These are phyloP conservation scores for Citrus australasica DNA, from an alignment of 345 rosid species.

Conservation along the genomic window DNA sequence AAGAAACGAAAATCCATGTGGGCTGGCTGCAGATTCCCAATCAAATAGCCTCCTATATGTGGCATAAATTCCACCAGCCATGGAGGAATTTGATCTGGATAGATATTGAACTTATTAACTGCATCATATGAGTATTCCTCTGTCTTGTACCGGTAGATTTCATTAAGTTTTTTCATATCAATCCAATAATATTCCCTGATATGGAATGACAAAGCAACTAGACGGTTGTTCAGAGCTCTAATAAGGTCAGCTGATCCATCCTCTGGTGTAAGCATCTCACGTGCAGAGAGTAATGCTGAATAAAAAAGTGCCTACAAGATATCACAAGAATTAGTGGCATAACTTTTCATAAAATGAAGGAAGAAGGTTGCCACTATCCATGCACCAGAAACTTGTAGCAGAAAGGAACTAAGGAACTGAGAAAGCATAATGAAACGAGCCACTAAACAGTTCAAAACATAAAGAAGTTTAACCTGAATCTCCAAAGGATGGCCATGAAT, in stretches of 20 bases:
- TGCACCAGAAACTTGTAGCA: not conserved
- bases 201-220: conserved; percentile 83
- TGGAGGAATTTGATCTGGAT: conserved; percentile 87
- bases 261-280: conserved; percentile 83
- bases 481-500: conserved; percentile 97
- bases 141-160: conserved; percentile 80
- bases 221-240: conserved; percentile 76
- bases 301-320: conserved; percentile 68
- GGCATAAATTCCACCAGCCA: conserved; percentile 93
- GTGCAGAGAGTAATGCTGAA: conserved; percentile 78
- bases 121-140: conserved; percentile 92
- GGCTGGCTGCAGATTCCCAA: conserved; percentile 93
- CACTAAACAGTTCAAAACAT: not conserved
- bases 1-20: conserved; percentile 97
- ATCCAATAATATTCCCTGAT: conserved; percentile 89
- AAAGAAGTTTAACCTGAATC: conserved; percentile 59
- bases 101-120: conserved; percentile 87
- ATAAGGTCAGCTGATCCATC: conserved; percentile 81
- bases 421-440: not conserved
- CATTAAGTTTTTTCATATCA: conserved; percentile 71
- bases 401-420: not conserved
- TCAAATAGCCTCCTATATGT: conserved; percentile 66
- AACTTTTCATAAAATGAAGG: not conserved
- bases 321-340: not conserved
- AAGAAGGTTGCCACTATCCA: not conserved